Evolutionary conservation across 768 basidiomycete species (phyloP).

Genomic region (Boletus insuetus): DNA sequence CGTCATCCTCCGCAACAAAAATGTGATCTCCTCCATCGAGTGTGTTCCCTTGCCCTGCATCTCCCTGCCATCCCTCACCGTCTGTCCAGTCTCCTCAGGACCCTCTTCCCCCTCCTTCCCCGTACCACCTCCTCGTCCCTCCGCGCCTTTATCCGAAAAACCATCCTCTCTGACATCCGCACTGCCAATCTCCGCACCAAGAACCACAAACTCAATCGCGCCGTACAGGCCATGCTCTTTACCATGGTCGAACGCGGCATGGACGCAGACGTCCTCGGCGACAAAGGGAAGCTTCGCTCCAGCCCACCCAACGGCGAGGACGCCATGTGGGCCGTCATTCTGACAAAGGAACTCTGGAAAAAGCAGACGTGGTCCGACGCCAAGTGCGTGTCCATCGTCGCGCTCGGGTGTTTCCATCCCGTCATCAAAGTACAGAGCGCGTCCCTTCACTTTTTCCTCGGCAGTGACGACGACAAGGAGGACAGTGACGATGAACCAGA

Average conservation of each 20-base stretch:
- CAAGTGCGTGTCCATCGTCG: slow-evolving; percentile 90
- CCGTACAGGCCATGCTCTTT: slow-evolving; percentile 94
- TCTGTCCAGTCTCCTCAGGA: slow-evolving; percentile 69
- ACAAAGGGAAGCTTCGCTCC: slow-evolving; percentile 74
- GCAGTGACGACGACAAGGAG: slow-evolving; percentile 72
- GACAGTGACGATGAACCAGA: slow-evolving; percentile 75
- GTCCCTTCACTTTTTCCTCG: slow-evolving; percentile 96
- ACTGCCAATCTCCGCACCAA: slow-evolving; percentile 85
- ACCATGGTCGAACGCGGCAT: slow-evolving; percentile 94
- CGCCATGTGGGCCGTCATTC: slow-evolving; percentile 95
- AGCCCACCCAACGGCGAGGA: slow-evolving; percentile 62
- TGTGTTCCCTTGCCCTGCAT: slow-evolving; percentile 37
- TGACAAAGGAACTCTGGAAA: slow-evolving; percentile 92
- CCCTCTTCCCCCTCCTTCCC: slow-evolving; percentile 94
- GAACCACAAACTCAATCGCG: slow-evolving; percentile 94
- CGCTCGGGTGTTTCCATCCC: slow-evolving; percentile 91
- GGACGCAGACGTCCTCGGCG: slow-evolving; percentile 74
- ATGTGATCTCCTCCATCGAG: slow-evolving; percentile 91
- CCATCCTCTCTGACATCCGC: slow-evolving; percentile 90
- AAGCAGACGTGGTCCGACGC: slow-evolving; percentile 91
- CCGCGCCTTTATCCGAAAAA: slow-evolving; percentile 84
- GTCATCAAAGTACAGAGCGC: slow-evolving; percentile 92
- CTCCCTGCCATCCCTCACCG: slow-evolving; percentile 3
- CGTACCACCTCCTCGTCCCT: slow-evolving; percentile 84
- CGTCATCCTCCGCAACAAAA: slow-evolving; percentile 90